Percentiles rank a stretch among this genome's conserved stretches.
phyloP scores from a whole-genome alignment of 2,329 filamentous ascomycete species.

The Colletotrichum sojae region DNA sequence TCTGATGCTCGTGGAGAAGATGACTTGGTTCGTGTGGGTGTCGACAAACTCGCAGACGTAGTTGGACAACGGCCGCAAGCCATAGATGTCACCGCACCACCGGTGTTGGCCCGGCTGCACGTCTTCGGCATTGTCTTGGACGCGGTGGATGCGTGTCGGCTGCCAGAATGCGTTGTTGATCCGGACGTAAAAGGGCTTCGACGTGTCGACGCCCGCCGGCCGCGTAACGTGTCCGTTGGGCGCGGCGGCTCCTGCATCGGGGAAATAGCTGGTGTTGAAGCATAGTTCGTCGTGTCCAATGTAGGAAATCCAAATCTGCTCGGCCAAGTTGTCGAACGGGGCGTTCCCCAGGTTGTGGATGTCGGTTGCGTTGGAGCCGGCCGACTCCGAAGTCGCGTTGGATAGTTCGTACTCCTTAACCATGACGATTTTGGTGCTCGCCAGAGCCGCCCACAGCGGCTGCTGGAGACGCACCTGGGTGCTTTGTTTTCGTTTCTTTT shows the following conservation, averaged over 20 bases:
- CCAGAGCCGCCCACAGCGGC: constrained; percentile 93
- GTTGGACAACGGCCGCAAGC: constrained; percentile 78
- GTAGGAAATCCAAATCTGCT: constrained; percentile 86
- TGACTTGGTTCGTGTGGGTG: constrained; percentile 73
- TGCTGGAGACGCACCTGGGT: constrained; percentile 92
- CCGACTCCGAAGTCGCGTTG: constrained; percentile 80
- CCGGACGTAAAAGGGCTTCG: constrained; percentile 83
- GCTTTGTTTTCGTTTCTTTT: constrained; percentile 91
- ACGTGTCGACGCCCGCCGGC: constrained; percentile 71
- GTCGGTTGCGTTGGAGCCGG: constrained; percentile 81
- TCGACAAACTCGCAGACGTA: constrained; percentile 86
- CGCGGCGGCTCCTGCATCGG: constrained; percentile 52
- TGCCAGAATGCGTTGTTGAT: constrained; percentile 87
- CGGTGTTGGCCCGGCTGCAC: constrained; percentile 59
- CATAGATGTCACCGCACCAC: constrained; percentile 81
- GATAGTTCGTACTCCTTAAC: constrained; percentile 92
- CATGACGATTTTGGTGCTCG: constrained; percentile 96
- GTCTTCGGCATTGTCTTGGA: constrained; percentile 51
- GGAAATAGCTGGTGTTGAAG: constrained; percentile 80
- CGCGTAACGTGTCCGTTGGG: constrained; percentile 50
- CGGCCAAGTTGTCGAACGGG: constrained; percentile 77
- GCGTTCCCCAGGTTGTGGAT: constrained; percentile 84
- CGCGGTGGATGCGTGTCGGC: constrained; percentile 77
- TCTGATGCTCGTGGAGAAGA: constrained; percentile 81
- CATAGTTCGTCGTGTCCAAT: constrained; percentile 83